Conservation (phyloP, 441 rosid species). For the Aquilaria agallochum region DNA sequence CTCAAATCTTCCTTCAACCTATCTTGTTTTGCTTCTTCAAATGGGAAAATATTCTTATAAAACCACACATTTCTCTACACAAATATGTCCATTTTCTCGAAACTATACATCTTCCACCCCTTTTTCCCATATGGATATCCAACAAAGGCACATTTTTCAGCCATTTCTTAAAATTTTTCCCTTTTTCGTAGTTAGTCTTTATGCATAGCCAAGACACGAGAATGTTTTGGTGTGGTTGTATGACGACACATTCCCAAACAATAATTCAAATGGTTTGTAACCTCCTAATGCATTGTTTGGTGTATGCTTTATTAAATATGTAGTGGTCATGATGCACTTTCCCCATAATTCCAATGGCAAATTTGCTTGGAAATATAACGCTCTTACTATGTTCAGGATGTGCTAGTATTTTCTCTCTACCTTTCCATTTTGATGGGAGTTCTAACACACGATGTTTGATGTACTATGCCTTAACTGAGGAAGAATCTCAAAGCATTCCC, state of each 20-base stretch:
- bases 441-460: background rate
- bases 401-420: background rate
- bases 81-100: too few species aligned
- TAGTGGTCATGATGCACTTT: background rate
- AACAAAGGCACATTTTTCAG: too few species aligned
- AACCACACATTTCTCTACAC: too few species aligned
- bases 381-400: background rate
- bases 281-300: background rate
- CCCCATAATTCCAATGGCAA: background rate
- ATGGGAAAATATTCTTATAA: too few species aligned
- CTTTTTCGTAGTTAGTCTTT: background rate
- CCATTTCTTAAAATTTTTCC: too few species aligned
- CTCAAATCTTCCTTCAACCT: too few species aligned
- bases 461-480: too few species aligned
- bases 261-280: background rate
- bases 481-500: too few species aligned
- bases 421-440: background rate
- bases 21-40: too few species aligned
- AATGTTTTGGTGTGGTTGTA: background rate
- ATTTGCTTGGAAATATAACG: background rate
- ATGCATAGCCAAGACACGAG: background rate
- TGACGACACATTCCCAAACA: background rate
- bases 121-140: too few species aligned
- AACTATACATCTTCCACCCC: too few species aligned
- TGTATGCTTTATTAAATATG: background rate